Base-by-base conservation (phyloP, 305 asterid genomes). In the Solanum aculeatissimum region DNA sequence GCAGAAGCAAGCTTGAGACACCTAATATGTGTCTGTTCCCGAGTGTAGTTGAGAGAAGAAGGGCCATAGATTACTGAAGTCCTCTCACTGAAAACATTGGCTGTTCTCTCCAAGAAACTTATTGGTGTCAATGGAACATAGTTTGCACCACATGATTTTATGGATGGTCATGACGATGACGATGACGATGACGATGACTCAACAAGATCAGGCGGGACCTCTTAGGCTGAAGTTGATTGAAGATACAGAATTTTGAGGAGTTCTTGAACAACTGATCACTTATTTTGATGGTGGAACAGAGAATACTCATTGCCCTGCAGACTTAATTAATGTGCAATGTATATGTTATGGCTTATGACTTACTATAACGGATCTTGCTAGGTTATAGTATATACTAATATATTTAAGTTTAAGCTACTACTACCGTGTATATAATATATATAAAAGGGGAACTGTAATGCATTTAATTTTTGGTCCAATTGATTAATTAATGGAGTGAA, bases 71-170 rank as follows among this genome's bases (percentile, higher is more conserved):
- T 25, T 29, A 86, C 55, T 12, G 86, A 83, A 7, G 54, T 35
- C 9, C 83, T 65, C 6, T 83, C 86, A 15, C 58, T 19, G 9
- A 77, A 83, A 42, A 86, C 83, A 38, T 69, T 57, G 2, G 88
- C 86, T 13, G 86, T 83, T 83, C 86, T 83, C 49, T 86, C 45
- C 69, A 86, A 47, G 84, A 86, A 86, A 80, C 88, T 80, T 55
- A 79, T 51, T 15, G 88, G 86, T 25, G 82, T 83, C 32, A 86
- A 45, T 63, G 88, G 86, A 70, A 45, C 60, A 51, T 65, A 78
- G 66, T 86, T 86, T 40, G 86, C 86, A 16, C 83, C 29, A 62
- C 87, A 79, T 40, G 40, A 62, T 63, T 63, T 27, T 12, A 63
- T 21, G 69, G 15, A 84, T 10, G 66, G 79, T 69, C 77, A 74